Evolutionary conservation across 1,139 yeast species (phyloP), one percentile per base, ranked within the genome.

Genomic region (Diutina pseudorugosa): DNA sequence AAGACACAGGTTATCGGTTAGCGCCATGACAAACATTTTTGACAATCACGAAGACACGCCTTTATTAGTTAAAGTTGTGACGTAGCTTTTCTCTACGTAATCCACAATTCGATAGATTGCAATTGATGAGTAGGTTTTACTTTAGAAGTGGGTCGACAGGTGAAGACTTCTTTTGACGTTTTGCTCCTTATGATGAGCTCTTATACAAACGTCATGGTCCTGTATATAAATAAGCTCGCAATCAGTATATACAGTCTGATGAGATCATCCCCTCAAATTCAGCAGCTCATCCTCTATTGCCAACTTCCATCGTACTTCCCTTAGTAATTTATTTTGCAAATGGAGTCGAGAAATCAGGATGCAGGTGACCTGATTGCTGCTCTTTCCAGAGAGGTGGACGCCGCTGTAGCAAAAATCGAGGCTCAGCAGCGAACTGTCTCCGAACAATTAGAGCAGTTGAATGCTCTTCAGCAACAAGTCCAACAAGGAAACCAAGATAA

Each of bases 361-460:
- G 23, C 27, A 8, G 5, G 2, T 3, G 33, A 12, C 33, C 49
- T 45, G 49, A 23, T 45, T 45, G 49, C 49, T 18, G 49, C 27
- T 4, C 36, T 45, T 16, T 45, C 49, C 4, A n/a, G n/a, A 11
- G 23, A 45, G 40, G 27, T 45, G 41, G 49, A 45, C n/a, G 41
- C 49, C 6, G 49, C 49, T 9, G 40, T 18, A 3, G 36, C 40
- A 18, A n/a, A 18, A 7, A 25, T 45, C 16, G 50, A 36, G 2
- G 25, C 51, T 11, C 63, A 61, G 43, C 52, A 57, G 21, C 55
- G 59, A 11, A 52, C 53, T 14, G 50, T 66, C 5, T 30, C 25
- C 2, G 23, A 53, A 1, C 66, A 66, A 51, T 33, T 56, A 8
- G 55, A 53, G 11, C 43, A 52, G 25, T 57, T 56, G 51, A 23